Percentiles rank a stretch among this genome's conserved stretches.
Evolutionary conservation across 2,329 filamentous ascomycete species (phyloP).

Genomic region (Berkeleyomyces rouxiae): DNA sequence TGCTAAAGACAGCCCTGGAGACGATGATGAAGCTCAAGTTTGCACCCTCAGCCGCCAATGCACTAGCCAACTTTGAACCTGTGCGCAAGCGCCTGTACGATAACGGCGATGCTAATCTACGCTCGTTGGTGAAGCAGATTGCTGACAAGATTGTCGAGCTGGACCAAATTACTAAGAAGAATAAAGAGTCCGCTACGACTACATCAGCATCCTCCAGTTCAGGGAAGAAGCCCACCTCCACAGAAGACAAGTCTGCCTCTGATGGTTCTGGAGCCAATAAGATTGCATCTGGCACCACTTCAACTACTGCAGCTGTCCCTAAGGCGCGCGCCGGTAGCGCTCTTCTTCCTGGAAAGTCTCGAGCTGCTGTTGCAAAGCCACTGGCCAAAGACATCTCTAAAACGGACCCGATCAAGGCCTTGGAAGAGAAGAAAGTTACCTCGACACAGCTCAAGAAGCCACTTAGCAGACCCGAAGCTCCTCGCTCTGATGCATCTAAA

Average conservation of each 20-base stretch:
- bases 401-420: slow-evolving; percentile 15
- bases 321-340: slow-evolving; percentile 19
- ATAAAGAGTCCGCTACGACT: slow-evolving; percentile 15
- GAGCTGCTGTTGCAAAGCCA: slow-evolving; percentile 26
- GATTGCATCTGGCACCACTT: not conserved
- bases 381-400: slow-evolving; percentile 20
- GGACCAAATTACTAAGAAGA: slow-evolving; percentile 26
- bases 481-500: slow-evolving; percentile 16
- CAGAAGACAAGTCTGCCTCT: not conserved
- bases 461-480: slow-evolving; percentile 18
- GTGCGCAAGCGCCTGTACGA: slow-evolving; percentile 46
- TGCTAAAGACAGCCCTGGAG: slow-evolving; percentile 39
- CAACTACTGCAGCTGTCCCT: slow-evolving; percentile 16
- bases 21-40: slow-evolving; percentile 48
- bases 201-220: not conserved
- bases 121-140: slow-evolving; percentile 42
- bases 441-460: slow-evolving; percentile 15
- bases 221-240: not conserved
- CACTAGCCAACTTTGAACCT: slow-evolving; percentile 38
- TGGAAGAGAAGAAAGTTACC: slow-evolving; percentile 12
- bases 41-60: slow-evolving; percentile 33
- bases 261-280: not conserved
- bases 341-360: slow-evolving; percentile 33
- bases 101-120: slow-evolving; percentile 48
- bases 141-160: slow-evolving; percentile 17